Evolutionary conservation across 1,284 basidiomycete genomes (phyloP).

Genomic region (Ceratobasidium sp.): DNA sequence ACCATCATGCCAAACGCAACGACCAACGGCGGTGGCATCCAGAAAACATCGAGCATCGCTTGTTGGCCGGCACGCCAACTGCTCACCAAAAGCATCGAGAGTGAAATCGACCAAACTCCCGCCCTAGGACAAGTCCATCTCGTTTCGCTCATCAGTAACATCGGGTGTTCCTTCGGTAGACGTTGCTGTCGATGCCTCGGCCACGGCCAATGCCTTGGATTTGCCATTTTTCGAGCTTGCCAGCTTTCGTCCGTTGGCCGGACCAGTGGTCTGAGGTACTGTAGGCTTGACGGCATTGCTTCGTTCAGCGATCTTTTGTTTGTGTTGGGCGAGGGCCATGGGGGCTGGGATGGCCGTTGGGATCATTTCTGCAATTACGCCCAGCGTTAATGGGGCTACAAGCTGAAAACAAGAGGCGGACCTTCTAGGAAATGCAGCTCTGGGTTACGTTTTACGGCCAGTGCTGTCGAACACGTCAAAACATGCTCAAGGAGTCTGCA

Average conservation of each 20-base stretch:
- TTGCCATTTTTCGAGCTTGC: conserved; percentile 20
- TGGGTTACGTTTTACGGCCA: conserved; percentile 66
- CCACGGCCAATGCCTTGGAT: background rate
- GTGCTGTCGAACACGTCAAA: conserved; percentile 52
- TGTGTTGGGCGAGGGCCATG: conserved; percentile 37
- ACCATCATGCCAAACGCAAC: no score
- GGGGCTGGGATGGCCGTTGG: conserved; percentile 41
- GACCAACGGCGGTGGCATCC: no score
- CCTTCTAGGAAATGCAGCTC: conserved; percentile 77
- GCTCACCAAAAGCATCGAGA: no score
- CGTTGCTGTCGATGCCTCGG: background rate
- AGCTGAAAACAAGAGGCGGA: conserved; percentile 42
- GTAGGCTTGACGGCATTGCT: background rate
- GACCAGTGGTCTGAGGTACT: background rate
- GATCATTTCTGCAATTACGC: conserved; percentile 36
- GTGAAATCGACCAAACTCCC: no score
- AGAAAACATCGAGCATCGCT: no score
- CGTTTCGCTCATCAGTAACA: conserved; percentile 19
- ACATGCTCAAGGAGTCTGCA: background rate
- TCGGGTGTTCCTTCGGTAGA: conserved; percentile 22
- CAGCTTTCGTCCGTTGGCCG: conserved; percentile 15
- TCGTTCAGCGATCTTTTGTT: conserved; percentile 15
- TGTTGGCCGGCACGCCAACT: no score
- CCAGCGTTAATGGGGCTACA: background rate
- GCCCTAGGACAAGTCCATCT: conserved; percentile 33